Evolutionary conservation across 441 rosid species (phyloP).

Genomic region (Pelargonium australe): DNA sequence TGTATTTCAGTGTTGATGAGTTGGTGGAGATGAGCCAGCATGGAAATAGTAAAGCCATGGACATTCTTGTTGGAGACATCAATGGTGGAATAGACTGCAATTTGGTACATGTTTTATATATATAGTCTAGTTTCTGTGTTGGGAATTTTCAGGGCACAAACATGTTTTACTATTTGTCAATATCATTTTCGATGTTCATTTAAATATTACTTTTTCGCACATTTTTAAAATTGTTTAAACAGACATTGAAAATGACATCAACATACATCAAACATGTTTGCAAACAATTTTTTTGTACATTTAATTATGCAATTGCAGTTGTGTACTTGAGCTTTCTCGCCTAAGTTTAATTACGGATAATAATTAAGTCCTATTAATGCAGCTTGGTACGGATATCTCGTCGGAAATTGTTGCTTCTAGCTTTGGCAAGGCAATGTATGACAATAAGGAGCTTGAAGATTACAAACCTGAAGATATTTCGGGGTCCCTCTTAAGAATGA

Average conservation of each 20-base stretch:
- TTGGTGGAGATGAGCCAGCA: conserved; percentile 90
- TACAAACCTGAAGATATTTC: conserved; percentile 96
- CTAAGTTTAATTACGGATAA: too few relatives aligned
- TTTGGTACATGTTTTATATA: conserved; percentile 45
- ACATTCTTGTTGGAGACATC: conserved; percentile 98
- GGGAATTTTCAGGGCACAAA: too few relatives aligned
- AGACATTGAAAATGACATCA: too few relatives aligned
- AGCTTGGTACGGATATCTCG: conserved; percentile 79
- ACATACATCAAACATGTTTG: too few relatives aligned
- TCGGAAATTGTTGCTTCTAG: conserved; percentile 95
- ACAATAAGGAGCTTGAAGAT: conserved; percentile 78
- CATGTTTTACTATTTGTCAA: too few relatives aligned
- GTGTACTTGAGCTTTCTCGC: too few relatives aligned
- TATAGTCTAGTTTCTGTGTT: too few relatives aligned
- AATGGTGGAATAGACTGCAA: conserved; percentile 93
- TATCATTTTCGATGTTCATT: too few relatives aligned
- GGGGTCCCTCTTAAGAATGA: conserved; percentile 90
- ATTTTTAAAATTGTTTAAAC: too few relatives aligned
- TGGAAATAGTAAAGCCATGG: conserved; percentile 87
- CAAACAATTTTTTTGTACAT: too few relatives aligned
- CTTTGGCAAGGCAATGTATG: conserved; percentile 89
- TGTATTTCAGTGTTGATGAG: conserved; percentile 72
- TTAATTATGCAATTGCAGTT: too few relatives aligned
- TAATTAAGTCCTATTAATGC: conserved; percentile 22
- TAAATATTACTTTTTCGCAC: too few relatives aligned